Evolutionary conservation across 129 eudicot genomes (phyloP).

Genomic region (Helichrysum umbraculigerum): DNA sequence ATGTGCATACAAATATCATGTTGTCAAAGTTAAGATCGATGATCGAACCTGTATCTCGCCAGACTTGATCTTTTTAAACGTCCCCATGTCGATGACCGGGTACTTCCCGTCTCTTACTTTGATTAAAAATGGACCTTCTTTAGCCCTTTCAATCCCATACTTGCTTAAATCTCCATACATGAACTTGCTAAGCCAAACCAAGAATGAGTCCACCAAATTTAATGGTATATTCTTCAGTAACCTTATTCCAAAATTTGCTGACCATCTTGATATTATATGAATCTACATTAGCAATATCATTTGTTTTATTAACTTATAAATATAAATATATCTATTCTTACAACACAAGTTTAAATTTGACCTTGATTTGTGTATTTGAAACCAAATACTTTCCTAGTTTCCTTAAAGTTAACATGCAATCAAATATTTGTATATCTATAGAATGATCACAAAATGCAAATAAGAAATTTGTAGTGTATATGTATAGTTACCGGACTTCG

Average conservation of each 20-base stretch:
- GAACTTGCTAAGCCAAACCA: slow-evolving; percentile 48
- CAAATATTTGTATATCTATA: too few relatives aligned
- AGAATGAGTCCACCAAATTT: slow-evolving; percentile 45
- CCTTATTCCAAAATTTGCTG: slow-evolving; percentile 34
- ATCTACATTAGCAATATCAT: slow-evolving; percentile 44
- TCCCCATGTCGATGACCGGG: slow-evolving; percentile 65
- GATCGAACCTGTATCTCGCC: slow-evolving; percentile 56
- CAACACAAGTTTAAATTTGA: too few relatives aligned
- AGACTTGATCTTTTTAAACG: slow-evolving; percentile 53
- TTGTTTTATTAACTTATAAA: background rate
- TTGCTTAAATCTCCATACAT: slow-evolving; percentile 55
- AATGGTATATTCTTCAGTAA: slow-evolving; percentile 45
- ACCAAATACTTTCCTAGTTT: background rate
- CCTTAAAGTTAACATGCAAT: too few relatives aligned
- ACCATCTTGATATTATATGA: slow-evolving; percentile 60
- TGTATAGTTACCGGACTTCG: slow-evolving; percentile 58
- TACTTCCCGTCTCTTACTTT: slow-evolving; percentile 63
- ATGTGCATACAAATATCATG: background rate
- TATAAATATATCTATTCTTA: background rate
- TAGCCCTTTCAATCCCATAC: slow-evolving; percentile 59
- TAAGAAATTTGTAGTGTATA: background rate
- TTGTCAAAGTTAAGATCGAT: background rate
- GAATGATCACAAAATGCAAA: background rate
- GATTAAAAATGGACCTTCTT: slow-evolving; percentile 56
- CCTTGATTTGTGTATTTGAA: too few relatives aligned